Evolutionary conservation across 345 rosid species (phyloP), one percentile per base, ranked within the genome.

Genomic region (Citrus sp.): DNA sequence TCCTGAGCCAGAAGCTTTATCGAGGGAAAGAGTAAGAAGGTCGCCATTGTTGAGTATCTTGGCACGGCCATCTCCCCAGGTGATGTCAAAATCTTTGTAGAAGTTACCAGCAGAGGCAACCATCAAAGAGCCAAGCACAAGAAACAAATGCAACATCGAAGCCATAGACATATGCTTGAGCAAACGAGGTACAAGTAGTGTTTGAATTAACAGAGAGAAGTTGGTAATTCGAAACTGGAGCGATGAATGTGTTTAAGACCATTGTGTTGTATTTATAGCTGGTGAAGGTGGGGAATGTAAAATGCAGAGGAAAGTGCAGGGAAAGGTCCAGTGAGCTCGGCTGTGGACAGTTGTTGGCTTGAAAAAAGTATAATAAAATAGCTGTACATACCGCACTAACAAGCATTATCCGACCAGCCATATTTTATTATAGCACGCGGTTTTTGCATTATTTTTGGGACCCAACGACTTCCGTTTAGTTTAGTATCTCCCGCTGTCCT

Each of bases 151-250:
- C 70, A 35, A 35, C 70, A 66, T 35, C 1, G 70, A 66, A 65
- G 69, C 25, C 42, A 65, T 19, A 0, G 46, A 8, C 35, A 32
- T 16, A 22, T 68, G 32, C 8, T 40, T 54, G 58, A 18, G 58
- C 58, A 54, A 54, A 54, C 58, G 5, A 54, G 58, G 7, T 54
- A 18, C 21, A 4, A 19, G 5, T 12, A n/a, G 5, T 67, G 5
- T 2, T 3, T n/a, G 38, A 49, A 49, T 16, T 4, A 54, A 18
- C 25, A 6, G 49, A 56, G 65, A 37, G 37, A 56, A 37, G 9
- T 60, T 60, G 7, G 32, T 56, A 10, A 16, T 90, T 84, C 85
- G 82, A 83, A 90, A 1, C 89, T 86, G 86, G 27, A 42, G 65
- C 18, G 66, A 54, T 51, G 74, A 10, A 56, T 34, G 21, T 5